A percentile compares a stretch with the other conserved stretches of the same genome.
These are phyloP conservation scores for Drechslera avenae DNA, from an alignment of 2,329 filamentous ascomycete species.

Conservation along the genomic window DNA sequence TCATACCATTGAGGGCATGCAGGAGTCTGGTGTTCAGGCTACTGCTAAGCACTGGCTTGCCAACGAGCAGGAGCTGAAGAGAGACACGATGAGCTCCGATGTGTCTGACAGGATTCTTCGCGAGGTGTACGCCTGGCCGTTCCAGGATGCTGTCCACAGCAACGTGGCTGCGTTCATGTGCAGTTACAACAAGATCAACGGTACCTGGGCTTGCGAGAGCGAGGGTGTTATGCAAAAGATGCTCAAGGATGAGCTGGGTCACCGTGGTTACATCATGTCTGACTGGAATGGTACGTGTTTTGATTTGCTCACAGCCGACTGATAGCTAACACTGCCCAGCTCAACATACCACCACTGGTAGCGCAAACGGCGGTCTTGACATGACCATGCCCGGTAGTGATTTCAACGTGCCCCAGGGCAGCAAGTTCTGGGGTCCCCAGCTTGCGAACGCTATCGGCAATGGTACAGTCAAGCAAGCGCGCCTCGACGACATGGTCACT, in stretches of 20 bases:
- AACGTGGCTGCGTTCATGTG: constrained; percentile 63
- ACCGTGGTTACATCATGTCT: constrained; percentile 54
- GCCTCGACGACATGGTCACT: constrained; percentile 52
- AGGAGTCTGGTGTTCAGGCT: constrained; percentile 52
- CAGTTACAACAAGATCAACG: constrained; percentile 53
- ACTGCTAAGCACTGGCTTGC: constrained; percentile 58
- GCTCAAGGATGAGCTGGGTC: constrained; percentile 59
- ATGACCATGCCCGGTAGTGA: constrained; percentile 63
- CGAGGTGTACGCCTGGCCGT: constrained; percentile 79
- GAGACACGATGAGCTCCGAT: constrained; percentile 57
- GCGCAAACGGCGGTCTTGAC: constrained; percentile 55
- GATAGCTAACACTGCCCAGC: too few species aligned
- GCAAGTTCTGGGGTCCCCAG: constrained; percentile 61
- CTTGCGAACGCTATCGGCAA: constrained; percentile 60
- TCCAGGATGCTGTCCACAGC: constrained; percentile 72
- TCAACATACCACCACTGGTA: constrained; percentile 52
- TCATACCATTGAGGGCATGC: constrained; percentile 53
- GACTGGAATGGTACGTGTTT: too few species aligned
- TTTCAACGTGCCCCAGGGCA: constrained; percentile 40
- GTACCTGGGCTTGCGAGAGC: constrained; percentile 58
- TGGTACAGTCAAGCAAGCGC: constrained; percentile 47
- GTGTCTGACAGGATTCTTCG: constrained; percentile 76
- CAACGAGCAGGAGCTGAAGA: constrained; percentile 70
- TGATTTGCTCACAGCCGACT: too few species aligned
- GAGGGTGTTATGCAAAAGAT: constrained; percentile 55